Conservation (phyloP, 2,329 filamentous ascomycete species). For the Tolypocladium album region DNA sequence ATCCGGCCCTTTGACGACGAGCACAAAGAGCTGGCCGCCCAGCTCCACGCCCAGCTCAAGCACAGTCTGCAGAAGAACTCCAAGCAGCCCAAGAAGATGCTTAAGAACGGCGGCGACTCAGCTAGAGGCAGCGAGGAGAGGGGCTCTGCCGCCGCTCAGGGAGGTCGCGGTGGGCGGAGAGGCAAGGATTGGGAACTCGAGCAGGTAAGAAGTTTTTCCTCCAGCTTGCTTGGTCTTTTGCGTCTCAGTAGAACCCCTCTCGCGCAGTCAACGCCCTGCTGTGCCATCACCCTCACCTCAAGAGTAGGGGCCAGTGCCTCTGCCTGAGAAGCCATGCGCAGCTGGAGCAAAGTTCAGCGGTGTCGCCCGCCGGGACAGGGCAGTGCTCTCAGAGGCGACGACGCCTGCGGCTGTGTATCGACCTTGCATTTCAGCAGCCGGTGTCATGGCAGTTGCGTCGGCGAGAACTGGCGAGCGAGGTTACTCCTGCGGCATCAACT, state of each 20-base stretch:
- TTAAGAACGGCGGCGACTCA: conserved; percentile 30
- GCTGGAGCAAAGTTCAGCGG: no score
- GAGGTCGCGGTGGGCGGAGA: conserved; percentile 59
- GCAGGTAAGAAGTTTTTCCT: conserved; percentile 44
- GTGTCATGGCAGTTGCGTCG: no score
- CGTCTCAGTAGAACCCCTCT: not conserved
- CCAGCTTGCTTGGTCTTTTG: conserved; percentile 1
- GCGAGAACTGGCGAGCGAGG: no score
- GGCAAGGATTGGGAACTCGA: conserved; percentile 75
- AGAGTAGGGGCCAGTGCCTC: not conserved
- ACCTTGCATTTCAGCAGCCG: no score
- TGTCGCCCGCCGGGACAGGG: no score
- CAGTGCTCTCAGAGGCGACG: no score
- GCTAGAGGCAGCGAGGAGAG: conserved; percentile 70
- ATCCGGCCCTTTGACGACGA: conserved; percentile 91
- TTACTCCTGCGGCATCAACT: no score
- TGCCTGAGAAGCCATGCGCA: not conserved
- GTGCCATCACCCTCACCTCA: not conserved
- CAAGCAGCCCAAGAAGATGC: conserved; percentile 42
- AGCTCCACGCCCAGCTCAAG: conserved; percentile 60
- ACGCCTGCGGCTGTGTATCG: no score
- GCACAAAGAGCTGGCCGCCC: conserved; percentile 78
- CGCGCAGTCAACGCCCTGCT: not conserved
- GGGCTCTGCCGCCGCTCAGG: conserved; percentile 48
- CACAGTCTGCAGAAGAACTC: conserved; percentile 40